Base-by-base conservation (phyloP, 2,329 filamentous ascomycete genomes). In the Trichophyton equinum region DNA sequence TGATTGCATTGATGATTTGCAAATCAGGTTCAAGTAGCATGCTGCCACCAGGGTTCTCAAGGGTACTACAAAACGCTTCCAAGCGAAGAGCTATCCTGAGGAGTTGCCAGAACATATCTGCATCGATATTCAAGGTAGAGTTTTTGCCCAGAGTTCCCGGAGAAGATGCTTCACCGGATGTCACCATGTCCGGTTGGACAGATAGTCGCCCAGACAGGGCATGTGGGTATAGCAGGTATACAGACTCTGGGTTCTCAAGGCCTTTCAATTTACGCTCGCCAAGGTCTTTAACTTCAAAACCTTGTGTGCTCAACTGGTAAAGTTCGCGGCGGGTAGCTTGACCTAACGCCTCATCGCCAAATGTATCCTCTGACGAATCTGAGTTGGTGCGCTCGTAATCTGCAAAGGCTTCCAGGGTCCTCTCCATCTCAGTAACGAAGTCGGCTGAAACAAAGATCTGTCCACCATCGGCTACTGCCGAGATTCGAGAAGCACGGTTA, bases 371-470 rank as follows among this genome's bases (percentile, higher is more conserved):
- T 0, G 86, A 86, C 1, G 84, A 85, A 11, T 80, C 81, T 13
- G 85, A 87, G 18, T 82, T 84, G 20, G 46, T 51, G 33, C 87
- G 83, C 62, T 94, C 87, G n/a, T 82, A 84, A 66, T 97, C 92
- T 63, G 92, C 89, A 70, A 92, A 95, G 3, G 85, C 89, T 72
- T 96, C 90, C 0, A 96, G 81, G 65, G 90, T 94, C 46, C 91
- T 85, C 71, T 96, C 90, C 60, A 97, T 92, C 73, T 99, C 94
- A 11, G 88, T 89, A 69, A 99, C 95, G 75, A 97, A 97, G 73
- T 99, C 94, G 1, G 91, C 91, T 0, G 91, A 96, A 1, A 97
- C 94, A 0, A 92, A 94, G 65, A 97, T 96, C 72, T 99, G 92
- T 0, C 94, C 94, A 63, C 94, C 94, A 71, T 99, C 94, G 40